A percentile compares a stretch with the other conserved stretches of the same genome.
These are phyloP conservation scores for Kentomonas sorsogonicus DNA, from an alignment of 208 protist species.

Conservation along the genomic window DNA sequence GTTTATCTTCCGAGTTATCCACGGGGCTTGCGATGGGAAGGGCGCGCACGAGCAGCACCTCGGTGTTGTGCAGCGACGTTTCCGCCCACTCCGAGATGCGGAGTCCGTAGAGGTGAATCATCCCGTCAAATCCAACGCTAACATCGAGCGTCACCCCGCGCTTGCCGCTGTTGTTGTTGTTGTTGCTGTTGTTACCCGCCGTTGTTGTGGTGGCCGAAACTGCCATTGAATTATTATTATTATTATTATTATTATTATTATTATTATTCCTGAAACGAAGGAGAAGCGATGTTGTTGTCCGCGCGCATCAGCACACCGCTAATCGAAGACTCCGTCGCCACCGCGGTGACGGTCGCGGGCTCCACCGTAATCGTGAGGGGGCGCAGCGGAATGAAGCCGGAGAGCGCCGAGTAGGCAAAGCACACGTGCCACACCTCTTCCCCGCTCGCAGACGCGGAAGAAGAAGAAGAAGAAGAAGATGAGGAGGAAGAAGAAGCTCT, in stretches of 20 bases:
- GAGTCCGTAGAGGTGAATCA: conserved; percentile 51
- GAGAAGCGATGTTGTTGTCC: not conserved
- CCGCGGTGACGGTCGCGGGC: conserved; percentile 26
- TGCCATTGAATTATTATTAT: too few species aligned
- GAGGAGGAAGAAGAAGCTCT: too few species aligned
- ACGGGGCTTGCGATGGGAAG: conserved; percentile 27
- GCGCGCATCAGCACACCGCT: conserved; percentile 2
- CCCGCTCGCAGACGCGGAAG: too few species aligned
- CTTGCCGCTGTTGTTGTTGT: conserved; percentile 5
- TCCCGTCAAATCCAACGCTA: conserved; percentile 52
- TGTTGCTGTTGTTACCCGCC: too few species aligned
- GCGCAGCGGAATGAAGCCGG: conserved; percentile 31
- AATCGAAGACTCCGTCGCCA: conserved; percentile 20
- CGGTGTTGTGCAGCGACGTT: conserved; percentile 34
- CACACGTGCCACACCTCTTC: conserved; percentile 72
- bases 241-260: not conserved
- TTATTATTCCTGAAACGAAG: not conserved
- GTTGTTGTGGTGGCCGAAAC: not conserved
- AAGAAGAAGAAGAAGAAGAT: too few species aligned
- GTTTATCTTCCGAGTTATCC: too few species aligned
- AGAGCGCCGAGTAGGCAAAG: conserved; percentile 41
- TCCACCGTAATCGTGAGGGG: conserved; percentile 36
- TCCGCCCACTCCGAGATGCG: conserved; percentile 51
- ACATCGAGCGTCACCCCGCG: conserved; percentile 29
- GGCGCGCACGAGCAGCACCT: conserved; percentile 37